Evolutionary conservation across 208 protist species (phyloP), one percentile per base, ranked within the genome.

Genomic region (Crithidia expoeki): DNA sequence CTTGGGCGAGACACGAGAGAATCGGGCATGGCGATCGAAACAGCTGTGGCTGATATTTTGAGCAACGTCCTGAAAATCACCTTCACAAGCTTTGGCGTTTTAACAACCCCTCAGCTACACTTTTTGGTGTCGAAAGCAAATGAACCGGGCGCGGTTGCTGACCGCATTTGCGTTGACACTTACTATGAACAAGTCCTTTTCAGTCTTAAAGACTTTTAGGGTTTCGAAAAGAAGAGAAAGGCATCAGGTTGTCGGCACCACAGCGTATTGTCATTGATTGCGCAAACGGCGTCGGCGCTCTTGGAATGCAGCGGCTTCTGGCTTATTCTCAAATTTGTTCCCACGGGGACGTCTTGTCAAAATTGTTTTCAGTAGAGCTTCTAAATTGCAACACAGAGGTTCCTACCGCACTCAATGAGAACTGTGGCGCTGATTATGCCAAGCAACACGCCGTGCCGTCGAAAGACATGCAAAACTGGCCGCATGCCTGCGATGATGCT

Each of bases 391-490:
- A 81, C 25, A 50, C 65, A 0, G 63, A 74, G 0, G 55, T 92
- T 32, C 28, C 66, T 25, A 56, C 19, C 0, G 19, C 68, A 28
- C 83, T 98, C 5, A 98, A 97, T 68, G n/a, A 78, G 2, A 34
- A 81, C 17, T 98, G 95, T 64, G 97, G 97, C 44, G 94, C 96
- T 0, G 97, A 98, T 49, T 96, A 85, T 61, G 91, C 94, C 4
- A 82, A 98, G 72, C 77, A 81, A 56, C 52, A 65, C 47, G 52
- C 80, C 81, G 73, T 1, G 6, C 81, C 80, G 0, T 92, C 88
- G 12, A 57, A 51, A 0, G 68, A 23, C 17, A 90, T 93, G 83
- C 72, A n/a, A 23, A 33, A 34, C 25, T 80, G 66, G 74, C 55
- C 47, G 21, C 51, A 33, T 6, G 27, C 42, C 0, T 42, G 16